phyloP scores from a whole-genome alignment of 2,329 filamentous ascomycete genomes.

The Epichloe baconii region DNA sequence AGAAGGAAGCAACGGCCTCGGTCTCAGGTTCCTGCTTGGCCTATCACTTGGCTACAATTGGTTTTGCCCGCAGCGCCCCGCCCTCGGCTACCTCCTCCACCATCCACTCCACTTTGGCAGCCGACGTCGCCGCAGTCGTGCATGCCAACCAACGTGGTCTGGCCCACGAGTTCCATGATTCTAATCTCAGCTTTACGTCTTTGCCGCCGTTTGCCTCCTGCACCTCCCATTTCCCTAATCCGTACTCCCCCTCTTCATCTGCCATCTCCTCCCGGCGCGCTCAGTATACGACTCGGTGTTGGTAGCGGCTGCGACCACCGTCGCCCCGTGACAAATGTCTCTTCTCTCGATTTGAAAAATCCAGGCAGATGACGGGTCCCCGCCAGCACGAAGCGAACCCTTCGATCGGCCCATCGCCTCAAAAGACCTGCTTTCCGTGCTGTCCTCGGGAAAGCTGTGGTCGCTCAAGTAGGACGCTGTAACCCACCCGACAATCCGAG shows the following conservation, averaged over 20 bases:
- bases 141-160: not conserved
- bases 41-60: not conserved
- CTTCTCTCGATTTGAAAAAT: not conserved
- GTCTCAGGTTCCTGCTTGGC: not conserved
- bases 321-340: slow-evolving; percentile 2
- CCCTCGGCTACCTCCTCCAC: not conserved
- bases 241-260: not conserved
- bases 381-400: not conserved
- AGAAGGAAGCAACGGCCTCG: not conserved
- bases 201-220: not conserved
- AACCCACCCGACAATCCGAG: not conserved
- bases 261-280: not conserved
- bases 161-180: not conserved
- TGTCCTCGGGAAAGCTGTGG: not conserved
- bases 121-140: not conserved
- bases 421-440: not conserved
- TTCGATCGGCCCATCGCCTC: not conserved
- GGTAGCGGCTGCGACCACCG: not conserved
- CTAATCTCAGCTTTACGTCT: not conserved
- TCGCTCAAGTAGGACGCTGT: not conserved
- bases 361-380: slow-evolving; percentile 2
- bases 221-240: no score
- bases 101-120: not conserved
- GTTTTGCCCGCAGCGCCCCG: not conserved
- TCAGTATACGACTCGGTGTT: not conserved